phyloP scores from a whole-genome alignment of 2,329 filamentous ascomycete species.

The Penicillium digitatum region DNA sequence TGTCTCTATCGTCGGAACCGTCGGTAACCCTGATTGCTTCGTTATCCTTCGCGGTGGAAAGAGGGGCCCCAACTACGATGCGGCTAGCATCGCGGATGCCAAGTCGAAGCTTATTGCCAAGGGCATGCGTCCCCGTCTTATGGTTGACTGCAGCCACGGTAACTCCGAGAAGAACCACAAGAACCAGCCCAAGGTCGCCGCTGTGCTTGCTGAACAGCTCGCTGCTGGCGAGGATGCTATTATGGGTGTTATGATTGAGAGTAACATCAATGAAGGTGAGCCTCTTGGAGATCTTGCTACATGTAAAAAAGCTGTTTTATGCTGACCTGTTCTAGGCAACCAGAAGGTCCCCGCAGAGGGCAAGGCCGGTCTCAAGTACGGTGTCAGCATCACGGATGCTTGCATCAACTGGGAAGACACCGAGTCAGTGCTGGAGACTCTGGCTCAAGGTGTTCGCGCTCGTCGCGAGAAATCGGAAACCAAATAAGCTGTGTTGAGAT shows the following conservation, averaged over 20 bases:
- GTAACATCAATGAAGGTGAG: slow-evolving; percentile 87
- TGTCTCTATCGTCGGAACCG: slow-evolving; percentile 89
- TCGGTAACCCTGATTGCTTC: slow-evolving; percentile 95
- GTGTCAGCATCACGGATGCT: slow-evolving; percentile 94
- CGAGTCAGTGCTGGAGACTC: slow-evolving; percentile 67
- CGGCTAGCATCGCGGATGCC: slow-evolving; percentile 75
- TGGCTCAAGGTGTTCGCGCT: slow-evolving; percentile 76
- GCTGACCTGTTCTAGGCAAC: slow-evolving; percentile 50
- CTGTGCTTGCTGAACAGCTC: slow-evolving; percentile 77
- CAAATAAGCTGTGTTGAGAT: slow-evolving; percentile 11
- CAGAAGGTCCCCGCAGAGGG: slow-evolving; percentile 91
- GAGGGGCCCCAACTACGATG: slow-evolving; percentile 90
- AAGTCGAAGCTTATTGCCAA: slow-evolving; percentile 74
- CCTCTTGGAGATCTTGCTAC: not conserved
- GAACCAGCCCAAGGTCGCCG: slow-evolving; percentile 93
- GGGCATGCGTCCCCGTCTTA: slow-evolving; percentile 70
- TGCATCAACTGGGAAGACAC: slow-evolving; percentile 96
- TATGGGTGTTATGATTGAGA: slow-evolving; percentile 99
- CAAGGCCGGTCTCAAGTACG: slow-evolving; percentile 79
- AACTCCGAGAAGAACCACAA: slow-evolving; percentile 95
- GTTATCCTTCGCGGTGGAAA: slow-evolving; percentile 91
- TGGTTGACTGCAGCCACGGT: slow-evolving; percentile 98
- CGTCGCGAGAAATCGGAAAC: slow-evolving; percentile 53
- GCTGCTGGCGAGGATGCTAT: slow-evolving; percentile 77
- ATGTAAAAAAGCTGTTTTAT: not conserved